Percentiles rank a stretch among this genome's conserved stretches.
phyloP scores from a whole-genome alignment of 108 stramenopile genomes.

The Cyclotella baltica region DNA sequence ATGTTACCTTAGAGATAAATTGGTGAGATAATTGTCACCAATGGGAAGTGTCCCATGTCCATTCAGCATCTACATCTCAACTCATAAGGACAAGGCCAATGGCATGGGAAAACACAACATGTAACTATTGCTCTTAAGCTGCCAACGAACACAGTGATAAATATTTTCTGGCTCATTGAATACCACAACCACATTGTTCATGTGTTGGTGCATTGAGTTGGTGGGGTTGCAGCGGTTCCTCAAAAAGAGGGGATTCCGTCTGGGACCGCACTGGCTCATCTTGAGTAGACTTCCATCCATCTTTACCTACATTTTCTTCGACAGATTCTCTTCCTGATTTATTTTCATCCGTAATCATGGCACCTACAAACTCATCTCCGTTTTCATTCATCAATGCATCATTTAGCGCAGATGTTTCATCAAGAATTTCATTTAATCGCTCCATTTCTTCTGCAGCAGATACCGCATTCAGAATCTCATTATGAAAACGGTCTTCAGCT shows the following conservation, averaged over 20 bases:
- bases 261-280: too few species aligned
- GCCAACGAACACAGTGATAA: neutral
- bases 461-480: conserved; percentile 24
- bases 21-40: too few species aligned
- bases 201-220: neutral
- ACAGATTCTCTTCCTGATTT: neutral
- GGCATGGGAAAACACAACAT: too few species aligned
- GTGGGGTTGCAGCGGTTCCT: neutral
- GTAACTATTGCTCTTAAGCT: too few species aligned
- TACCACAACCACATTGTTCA: conserved; percentile 11
- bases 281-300: neutral
- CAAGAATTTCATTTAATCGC: neutral
- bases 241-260: too few species aligned
- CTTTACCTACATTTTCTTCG: neutral
- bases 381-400: neutral
- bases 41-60: too few species aligned
- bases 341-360: neutral
- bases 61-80: too few species aligned
- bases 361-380: neutral
- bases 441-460: conserved; percentile 20
- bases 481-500: conserved; percentile 28
- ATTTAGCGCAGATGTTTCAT: neutral
- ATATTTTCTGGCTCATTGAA: neutral
- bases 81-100: too few species aligned
- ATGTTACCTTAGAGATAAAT: too few species aligned